phyloP scores from a whole-genome alignment of 2,329 filamentous ascomycete species.

The Apiospora saccharicola region DNA sequence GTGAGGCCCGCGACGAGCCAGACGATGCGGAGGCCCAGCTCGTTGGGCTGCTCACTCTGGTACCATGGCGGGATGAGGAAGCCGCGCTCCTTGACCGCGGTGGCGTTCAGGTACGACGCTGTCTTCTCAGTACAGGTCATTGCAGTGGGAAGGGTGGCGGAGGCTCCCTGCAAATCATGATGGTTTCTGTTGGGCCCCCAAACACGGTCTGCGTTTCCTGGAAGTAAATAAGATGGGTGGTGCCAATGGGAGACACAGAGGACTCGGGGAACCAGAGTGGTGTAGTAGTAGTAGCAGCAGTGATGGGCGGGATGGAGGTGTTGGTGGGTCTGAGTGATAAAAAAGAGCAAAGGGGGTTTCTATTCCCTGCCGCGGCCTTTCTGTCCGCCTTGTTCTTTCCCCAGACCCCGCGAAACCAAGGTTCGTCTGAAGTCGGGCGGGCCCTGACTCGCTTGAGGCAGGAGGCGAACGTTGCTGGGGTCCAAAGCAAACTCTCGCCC shows the following conservation, averaged over 20 bases:
- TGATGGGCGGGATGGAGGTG: too few relatives aligned
- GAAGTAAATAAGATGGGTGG: background rate
- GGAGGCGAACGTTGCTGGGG: background rate
- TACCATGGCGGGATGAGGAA: conserved; percentile 16
- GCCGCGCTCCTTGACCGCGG: background rate
- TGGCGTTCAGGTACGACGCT: background rate
- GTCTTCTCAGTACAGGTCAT: background rate
- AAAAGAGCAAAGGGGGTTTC: background rate
- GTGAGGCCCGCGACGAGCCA: conserved; percentile 18
- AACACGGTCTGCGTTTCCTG: background rate
- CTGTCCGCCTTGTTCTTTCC: background rate
- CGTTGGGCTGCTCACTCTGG: conserved; percentile 6
- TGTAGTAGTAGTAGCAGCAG: background rate
- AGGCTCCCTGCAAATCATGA: background rate
- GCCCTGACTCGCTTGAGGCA: background rate
- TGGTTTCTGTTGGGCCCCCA: background rate
- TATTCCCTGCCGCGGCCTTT: background rate
- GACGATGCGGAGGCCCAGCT: conserved; percentile 3
- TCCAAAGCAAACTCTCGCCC: background rate
- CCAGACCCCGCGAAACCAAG: background rate
- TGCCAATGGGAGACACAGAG: background rate
- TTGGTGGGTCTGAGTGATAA: background rate
- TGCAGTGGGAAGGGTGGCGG: background rate
- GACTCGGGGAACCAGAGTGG: background rate
- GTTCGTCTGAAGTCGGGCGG: background rate